Evolutionary conservation across 768 basidiomycete genomes (phyloP).

Genomic region (Hirschioporus abietinus): DNA sequence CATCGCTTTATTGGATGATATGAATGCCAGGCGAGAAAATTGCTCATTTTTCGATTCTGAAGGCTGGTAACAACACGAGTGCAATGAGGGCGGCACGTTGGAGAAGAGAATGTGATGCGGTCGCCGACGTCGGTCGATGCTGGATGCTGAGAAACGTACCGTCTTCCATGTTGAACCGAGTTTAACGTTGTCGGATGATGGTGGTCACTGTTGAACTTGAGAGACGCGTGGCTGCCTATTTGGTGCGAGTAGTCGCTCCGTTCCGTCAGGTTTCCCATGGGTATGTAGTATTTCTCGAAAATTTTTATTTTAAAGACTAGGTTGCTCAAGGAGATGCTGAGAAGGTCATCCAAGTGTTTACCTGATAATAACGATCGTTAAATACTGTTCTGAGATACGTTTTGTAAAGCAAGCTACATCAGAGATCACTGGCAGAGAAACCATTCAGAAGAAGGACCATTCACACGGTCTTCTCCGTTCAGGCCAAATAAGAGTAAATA

Average conservation of each 20-base stretch:
- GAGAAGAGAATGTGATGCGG: not conserved
- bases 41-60: not conserved
- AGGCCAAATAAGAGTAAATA: conserved; percentile 8
- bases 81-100: not conserved
- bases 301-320: too few species aligned
- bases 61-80: not conserved
- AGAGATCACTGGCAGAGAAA: too few species aligned
- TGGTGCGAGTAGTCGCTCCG: conserved; percentile 2
- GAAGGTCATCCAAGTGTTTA: too few species aligned
- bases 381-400: too few species aligned
- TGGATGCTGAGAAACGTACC: conserved; percentile 5
- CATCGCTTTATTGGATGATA: not conserved
- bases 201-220: conserved; percentile 3
- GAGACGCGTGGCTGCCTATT: conserved; percentile 2
- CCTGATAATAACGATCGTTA: too few species aligned
- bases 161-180: conserved; percentile 4
- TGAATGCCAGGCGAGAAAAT: not conserved
- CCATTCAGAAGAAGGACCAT: too few species aligned
- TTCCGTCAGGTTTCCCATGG: conserved; percentile 9
- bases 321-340: too few species aligned
- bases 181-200: not conserved
- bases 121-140: not conserved
- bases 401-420: too few species aligned
- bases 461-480: not conserved
- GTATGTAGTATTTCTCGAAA: conserved; percentile 1